Percentiles rank a stretch among this genome's conserved stretches.
These are phyloP conservation scores for Trematosphaeria pertusa DNA, from an alignment of 2,329 filamentous ascomycete genomes.

Conservation along the genomic window DNA sequence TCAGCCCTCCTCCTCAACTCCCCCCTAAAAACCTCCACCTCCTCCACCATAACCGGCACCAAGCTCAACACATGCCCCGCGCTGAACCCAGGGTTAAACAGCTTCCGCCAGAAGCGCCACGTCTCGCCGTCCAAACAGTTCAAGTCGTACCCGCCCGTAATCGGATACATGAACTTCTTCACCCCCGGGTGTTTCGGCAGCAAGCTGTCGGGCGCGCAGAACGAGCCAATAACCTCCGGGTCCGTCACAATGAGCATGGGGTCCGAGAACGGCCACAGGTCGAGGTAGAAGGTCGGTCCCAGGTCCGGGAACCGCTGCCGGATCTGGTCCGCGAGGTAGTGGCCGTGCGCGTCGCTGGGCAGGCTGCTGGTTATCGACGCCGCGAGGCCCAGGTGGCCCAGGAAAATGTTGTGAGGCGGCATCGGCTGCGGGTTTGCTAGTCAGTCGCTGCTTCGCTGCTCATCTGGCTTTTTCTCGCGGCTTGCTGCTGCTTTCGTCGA, in stretches of 20 bases:
- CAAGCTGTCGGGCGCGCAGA: slow-evolving; percentile 7
- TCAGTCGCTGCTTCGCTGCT: background rate
- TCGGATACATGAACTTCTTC: slow-evolving; percentile 10
- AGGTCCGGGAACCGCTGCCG: slow-evolving; percentile 8
- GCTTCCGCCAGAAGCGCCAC: slow-evolving; percentile 37
- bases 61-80: slow-evolving; percentile 63
- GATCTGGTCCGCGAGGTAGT: slow-evolving; percentile 11
- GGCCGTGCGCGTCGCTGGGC: slow-evolving; percentile 11
- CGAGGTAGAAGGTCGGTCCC: slow-evolving; percentile 13
- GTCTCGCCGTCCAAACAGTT: slow-evolving; percentile 10
- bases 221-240: slow-evolving; percentile 10
- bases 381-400: slow-evolving; percentile 12
- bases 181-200: slow-evolving; percentile 15
- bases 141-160: slow-evolving; percentile 9
- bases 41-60: slow-evolving; percentile 50
- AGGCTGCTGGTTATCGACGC: slow-evolving; percentile 1
- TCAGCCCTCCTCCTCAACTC: slow-evolving; percentile 13
- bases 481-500: no score
- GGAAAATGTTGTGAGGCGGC: slow-evolving; percentile 12
- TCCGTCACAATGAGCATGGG: slow-evolving; percentile 13
- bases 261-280: slow-evolving; percentile 13
- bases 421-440: slow-evolving; percentile 6
- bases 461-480: background rate
- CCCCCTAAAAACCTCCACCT: slow-evolving; percentile 21
- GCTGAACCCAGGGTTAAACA: slow-evolving; percentile 28